Evolutionary conservation across 805 yeast genomes (phyloP).

Genomic region (Starmerella apicola): DNA sequence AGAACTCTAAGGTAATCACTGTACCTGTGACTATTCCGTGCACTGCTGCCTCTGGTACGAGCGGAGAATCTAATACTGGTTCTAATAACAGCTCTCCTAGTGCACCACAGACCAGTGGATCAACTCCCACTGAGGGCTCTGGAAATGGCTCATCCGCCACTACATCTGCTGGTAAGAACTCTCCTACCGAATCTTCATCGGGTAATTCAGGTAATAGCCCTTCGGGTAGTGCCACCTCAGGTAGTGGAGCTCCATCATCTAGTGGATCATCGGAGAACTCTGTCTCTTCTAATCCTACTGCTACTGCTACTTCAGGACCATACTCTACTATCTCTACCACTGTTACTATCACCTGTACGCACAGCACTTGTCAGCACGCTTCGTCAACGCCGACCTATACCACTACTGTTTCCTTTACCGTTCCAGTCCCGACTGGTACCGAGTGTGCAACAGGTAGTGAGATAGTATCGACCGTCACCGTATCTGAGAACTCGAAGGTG

Average conservation of each 20-base stretch:
- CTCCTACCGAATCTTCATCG: too few species aligned
- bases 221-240: too few species aligned
- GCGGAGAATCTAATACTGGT: not conserved
- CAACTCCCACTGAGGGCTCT: too few species aligned
- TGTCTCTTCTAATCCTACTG: too few species aligned
- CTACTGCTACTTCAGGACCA: not conserved
- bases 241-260: too few species aligned
- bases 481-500: conserved; percentile 8
- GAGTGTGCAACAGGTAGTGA: conserved; percentile 6
- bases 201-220: too few species aligned
- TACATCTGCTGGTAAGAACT: too few species aligned
- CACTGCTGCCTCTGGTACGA: not conserved
- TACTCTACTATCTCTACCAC: conserved; percentile 5
- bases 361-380: conserved; percentile 5
- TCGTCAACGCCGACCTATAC: conserved; percentile 11
- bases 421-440: conserved; percentile 5
- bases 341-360: conserved; percentile 13
- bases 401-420: conserved; percentile 12
- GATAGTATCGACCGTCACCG: conserved; percentile 6
- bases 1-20: not conserved
- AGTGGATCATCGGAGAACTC: too few species aligned
- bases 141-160: too few species aligned
- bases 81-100: not conserved
- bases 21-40: conserved; percentile 7
- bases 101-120: not conserved